phyloP scores from a whole-genome alignment of 2,329 filamentous ascomycete species.

The Ophiostoma triangulosporum region DNA sequence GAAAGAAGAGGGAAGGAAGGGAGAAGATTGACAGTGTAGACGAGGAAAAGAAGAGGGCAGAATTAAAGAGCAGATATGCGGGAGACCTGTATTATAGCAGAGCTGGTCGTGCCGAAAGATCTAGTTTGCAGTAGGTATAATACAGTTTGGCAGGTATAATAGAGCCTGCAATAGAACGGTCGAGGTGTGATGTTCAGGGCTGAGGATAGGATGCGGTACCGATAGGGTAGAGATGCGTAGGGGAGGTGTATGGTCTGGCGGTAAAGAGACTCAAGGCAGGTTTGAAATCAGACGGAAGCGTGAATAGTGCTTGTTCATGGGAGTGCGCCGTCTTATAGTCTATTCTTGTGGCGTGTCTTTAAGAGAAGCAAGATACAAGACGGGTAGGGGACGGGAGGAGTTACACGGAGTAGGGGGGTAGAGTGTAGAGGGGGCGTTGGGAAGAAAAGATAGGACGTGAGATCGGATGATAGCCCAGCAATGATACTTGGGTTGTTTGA shows the following conservation, averaged over 20 bases:
- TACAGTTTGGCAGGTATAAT: not conserved
- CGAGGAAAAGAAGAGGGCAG: not conserved
- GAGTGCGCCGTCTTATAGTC: not conserved
- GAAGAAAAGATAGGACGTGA: not conserved
- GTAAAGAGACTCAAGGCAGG: not conserved
- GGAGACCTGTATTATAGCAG: not conserved
- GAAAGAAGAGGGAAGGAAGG: not conserved
- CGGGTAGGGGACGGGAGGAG: not conserved
- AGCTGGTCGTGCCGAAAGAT: slow-evolving; percentile 16
- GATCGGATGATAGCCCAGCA: no score
- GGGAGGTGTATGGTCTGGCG: not conserved
- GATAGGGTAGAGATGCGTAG: not conserved
- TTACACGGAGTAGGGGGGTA: not conserved
- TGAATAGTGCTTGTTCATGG: slow-evolving; percentile 1
- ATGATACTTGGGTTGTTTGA: no score
- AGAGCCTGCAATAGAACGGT: slow-evolving; percentile 22
- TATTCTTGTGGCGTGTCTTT: not conserved
- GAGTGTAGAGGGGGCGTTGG: not conserved
- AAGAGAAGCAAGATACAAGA: not conserved
- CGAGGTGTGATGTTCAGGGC: not conserved
- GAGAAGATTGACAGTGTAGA: not conserved
- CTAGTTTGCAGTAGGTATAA: slow-evolving; percentile 9
- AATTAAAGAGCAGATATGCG: not conserved
- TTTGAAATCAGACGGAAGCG: not conserved
- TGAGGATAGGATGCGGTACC: not conserved